Conservation (phyloP, 202 grass and related monocot genomes). For the Zoysia matrella region DNA sequence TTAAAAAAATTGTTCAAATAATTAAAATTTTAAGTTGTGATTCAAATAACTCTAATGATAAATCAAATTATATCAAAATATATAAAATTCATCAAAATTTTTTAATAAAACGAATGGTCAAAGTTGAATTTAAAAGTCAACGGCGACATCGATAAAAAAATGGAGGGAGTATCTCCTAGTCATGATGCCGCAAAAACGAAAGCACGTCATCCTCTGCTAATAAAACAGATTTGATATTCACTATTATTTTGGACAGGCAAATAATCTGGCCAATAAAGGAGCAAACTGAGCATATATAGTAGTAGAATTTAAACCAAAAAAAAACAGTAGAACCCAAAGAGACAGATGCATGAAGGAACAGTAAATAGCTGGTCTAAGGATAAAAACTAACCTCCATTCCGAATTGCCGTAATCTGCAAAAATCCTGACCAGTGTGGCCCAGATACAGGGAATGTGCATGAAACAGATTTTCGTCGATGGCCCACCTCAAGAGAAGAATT, state of each 20-base stretch:
- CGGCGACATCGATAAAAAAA: no score
- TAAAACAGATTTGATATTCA: neutral
- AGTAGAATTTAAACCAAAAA: neutral
- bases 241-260: neutral
- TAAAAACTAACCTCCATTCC: no score
- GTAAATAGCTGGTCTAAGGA: neutral
- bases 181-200: conserved; percentile 76
- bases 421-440: conserved; percentile 76
- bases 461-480: conserved; percentile 69
- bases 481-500: conserved; percentile 73
- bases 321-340: no score
- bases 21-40: no score
- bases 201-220: conserved; percentile 67
- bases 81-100: no score
- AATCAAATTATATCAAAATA: no score
- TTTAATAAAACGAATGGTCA: no score
- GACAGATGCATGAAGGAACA: neutral
- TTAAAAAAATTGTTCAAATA: no score
- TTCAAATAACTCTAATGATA: no score
- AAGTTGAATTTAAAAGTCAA: no score
- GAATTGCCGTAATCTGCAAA: conserved; percentile 73
- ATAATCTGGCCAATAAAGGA: neutral
- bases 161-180: conserved; percentile 86
- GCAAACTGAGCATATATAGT: neutral
- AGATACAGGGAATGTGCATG: conserved; percentile 78